Percentiles rank a stretch among this genome's conserved stretches.
Evolutionary conservation across 352 stramenopile species (phyloP).

Genomic region (Phytophthora boehmeriae): DNA sequence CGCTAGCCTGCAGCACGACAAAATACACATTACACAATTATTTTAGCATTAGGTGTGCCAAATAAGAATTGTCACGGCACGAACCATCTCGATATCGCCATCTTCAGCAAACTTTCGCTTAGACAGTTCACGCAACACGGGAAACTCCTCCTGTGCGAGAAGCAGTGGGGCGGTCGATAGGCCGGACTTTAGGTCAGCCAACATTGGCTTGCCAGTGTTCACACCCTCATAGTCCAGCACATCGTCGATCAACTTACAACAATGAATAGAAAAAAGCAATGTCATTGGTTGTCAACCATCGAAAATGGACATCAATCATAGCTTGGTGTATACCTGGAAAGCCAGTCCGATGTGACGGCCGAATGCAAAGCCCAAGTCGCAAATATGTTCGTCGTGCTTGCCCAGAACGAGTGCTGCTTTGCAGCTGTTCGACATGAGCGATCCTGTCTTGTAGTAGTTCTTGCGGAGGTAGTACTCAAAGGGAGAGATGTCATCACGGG

Average conservation of each 20-base stretch:
- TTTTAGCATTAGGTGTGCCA: constrained; percentile 10
- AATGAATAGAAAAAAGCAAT: constrained; percentile 15
- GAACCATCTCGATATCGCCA: constrained; percentile 92
- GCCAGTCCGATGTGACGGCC: constrained; percentile 97
- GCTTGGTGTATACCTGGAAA: constrained; percentile 92
- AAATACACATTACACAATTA: constrained; percentile 7
- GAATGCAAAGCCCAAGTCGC: constrained; percentile 94
- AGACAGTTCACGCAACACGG: constrained; percentile 88
- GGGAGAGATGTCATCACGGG: constrained; percentile 65
- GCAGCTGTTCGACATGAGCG: constrained; percentile 98
- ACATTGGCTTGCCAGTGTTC: constrained; percentile 93
- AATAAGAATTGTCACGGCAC: constrained; percentile 12
- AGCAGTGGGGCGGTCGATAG: constrained; percentile 97
- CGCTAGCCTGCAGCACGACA: constrained; percentile 60
- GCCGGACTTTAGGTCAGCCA: constrained; percentile 95
- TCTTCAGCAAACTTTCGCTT: constrained; percentile 91
- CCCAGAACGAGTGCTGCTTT: constrained; percentile 92
- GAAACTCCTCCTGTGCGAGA: constrained; percentile 95
- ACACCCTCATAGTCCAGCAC: constrained; percentile 98
- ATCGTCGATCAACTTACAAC: constrained; percentile 94
- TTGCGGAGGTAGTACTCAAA: constrained; percentile 98
- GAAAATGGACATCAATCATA: constrained; percentile 10
- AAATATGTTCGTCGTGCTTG: constrained; percentile 85
- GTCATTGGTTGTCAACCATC: constrained; percentile 13
- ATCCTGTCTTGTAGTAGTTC: constrained; percentile 99